These are phyloP conservation scores for Didymella pinodella DNA, from an alignment of 2,329 filamentous ascomycete species.

Conservation along the genomic window DNA sequence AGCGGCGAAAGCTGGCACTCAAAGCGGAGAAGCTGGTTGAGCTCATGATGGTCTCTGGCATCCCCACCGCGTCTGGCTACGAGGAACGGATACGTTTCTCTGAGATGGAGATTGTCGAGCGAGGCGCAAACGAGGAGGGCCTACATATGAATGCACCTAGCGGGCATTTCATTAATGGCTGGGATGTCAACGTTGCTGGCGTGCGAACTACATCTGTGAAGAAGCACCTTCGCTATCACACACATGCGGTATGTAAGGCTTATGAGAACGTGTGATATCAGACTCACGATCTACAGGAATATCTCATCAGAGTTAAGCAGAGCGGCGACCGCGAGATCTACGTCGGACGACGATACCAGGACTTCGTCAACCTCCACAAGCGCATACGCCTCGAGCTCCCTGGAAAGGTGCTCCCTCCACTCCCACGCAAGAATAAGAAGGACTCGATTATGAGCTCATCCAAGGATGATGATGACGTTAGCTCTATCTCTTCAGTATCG, in stretches of 20 bases:
- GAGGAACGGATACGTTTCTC: conserved; percentile 97
- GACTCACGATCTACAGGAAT: conserved; percentile 69
- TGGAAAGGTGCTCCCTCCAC: conserved; percentile 83
- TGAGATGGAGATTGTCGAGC: conserved; percentile 95
- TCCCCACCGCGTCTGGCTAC: conserved; percentile 94
- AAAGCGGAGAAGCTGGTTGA: conserved; percentile 97
- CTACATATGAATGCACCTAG: conserved; percentile 87
- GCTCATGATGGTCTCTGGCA: conserved; percentile 98
- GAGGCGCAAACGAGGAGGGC: conserved; percentile 89
- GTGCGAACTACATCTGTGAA: conserved; percentile 83
- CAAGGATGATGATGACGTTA: conserved; percentile 72
- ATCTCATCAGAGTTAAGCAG: conserved; percentile 84
- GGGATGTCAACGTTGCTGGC: conserved; percentile 95
- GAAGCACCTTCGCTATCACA: conserved; percentile 86
- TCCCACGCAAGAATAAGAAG: conserved; percentile 92
- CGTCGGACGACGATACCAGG: conserved; percentile 85
- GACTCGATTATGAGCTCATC: conserved; percentile 68
- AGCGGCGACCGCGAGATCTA: conserved; percentile 78
- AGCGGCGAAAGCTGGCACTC: conserved; percentile 86
- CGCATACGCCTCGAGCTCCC: conserved; percentile 83
- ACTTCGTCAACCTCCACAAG: conserved; percentile 83
- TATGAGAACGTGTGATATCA: too few species aligned
- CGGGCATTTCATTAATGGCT: conserved; percentile 90
- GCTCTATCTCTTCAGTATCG: conserved; percentile 81
- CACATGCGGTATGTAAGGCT: conserved; percentile 75